Base-by-base conservation (phyloP, 2,329 filamentous ascomycete species). In the Chaetomiaceae sp. region DNA sequence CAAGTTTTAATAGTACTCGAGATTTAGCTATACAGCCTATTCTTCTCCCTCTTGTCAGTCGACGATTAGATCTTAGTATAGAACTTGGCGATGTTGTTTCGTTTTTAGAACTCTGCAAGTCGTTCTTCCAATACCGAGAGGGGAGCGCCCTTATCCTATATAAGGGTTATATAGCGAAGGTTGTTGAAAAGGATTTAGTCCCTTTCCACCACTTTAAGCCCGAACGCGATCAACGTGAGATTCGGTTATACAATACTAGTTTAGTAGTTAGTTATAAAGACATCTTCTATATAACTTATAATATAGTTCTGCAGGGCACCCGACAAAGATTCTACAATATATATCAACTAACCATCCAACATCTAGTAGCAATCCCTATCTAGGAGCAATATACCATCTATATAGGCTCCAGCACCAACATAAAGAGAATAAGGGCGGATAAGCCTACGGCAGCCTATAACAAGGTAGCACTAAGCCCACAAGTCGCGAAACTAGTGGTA, bases 251-350 rank as follows among this genome's bases (percentile, higher is more conserved):
- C 41, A 17, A 49, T 20, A 20, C 14, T 41, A 42, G 25, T 53
- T 17, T 49, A 19, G 41, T 53, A 53, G 31, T 45, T 23, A 21
- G 35, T 48, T 53, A 49, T 42, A 23, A 53, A 53, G 35, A 53
- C 19, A 13, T 20, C 8, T 53, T 41, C 45, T 49, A 14, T 42
- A 20, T 53, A n/a, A 20, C 51, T 16, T 13, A 53, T 53, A 12
- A 53, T n/a, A 14, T 53, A 53, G 51, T 53, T 49, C 51, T 30
- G 40, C 42, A 53, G 46, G 41, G 51, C 45, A 44, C 45, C 42
- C 42, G 30, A 45, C 21, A 49, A 30, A 10, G 40, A 42, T 5
- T 53, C 51, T 53, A 16, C 33, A 39, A 35, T 10, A 44, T 17
- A 17, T 21, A 38, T 48, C 17, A 52, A 39, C 44, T 38, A 19